These are phyloP conservation scores for Pichia manshurica DNA, from an alignment of 805 yeast genomes.

Conservation along the genomic window DNA sequence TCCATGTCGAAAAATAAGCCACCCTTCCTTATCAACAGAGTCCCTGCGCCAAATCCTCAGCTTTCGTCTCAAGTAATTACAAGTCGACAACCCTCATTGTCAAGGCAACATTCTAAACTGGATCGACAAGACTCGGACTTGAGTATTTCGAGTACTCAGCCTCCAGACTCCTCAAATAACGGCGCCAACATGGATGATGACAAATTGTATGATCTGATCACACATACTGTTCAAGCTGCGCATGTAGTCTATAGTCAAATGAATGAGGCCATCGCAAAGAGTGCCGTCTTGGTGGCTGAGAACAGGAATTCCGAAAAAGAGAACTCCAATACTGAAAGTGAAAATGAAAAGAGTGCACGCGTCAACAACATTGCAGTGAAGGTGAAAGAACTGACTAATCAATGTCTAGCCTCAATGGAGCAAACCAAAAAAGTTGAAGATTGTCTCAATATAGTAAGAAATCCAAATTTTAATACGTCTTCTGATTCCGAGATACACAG, in stretches of 20 bases:
- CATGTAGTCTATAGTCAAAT: constrained; percentile 73
- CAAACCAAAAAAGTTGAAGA: constrained; percentile 60
- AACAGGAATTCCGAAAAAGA: constrained; percentile 6
- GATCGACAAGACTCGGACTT: constrained; percentile 29
- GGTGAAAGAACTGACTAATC: constrained; percentile 69
- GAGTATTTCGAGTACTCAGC: constrained; percentile 15
- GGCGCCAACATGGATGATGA: constrained; percentile 20
- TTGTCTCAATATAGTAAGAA: constrained; percentile 46
- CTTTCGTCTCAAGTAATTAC: constrained; percentile 5
- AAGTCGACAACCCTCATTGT: constrained; percentile 1
- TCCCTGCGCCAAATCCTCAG: constrained; percentile 5
- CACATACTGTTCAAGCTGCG: constrained; percentile 42
- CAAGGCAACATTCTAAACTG: constrained; percentile 16
- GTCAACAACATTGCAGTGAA: constrained; percentile 45
- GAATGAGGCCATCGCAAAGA: constrained; percentile 58
- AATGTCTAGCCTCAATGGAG: constrained; percentile 79
- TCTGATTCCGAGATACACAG: constrained; percentile 45
- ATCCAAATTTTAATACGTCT: constrained; percentile 13
- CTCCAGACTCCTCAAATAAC: neutral
- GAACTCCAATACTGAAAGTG: neutral
- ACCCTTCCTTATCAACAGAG: neutral
- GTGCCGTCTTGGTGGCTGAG: constrained; percentile 51
- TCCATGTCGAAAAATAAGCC: neutral
- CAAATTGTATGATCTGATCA: constrained; percentile 26
- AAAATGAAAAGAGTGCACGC: neutral